A percentile compares a stretch with the other conserved stretches of the same genome.
Conservation (phyloP, 306 rosid genomes). For the Leucaena leucocephala region DNA sequence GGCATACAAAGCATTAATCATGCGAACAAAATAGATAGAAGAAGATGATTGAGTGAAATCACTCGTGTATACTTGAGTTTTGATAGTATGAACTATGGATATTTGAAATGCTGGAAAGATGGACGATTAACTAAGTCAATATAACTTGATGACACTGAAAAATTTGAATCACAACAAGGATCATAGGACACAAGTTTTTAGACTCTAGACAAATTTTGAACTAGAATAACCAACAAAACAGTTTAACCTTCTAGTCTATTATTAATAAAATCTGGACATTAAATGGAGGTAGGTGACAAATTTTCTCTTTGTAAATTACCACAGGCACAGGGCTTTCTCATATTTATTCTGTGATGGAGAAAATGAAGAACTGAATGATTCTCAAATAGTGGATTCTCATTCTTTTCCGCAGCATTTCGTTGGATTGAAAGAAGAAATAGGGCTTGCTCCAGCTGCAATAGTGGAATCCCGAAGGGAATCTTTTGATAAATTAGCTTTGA, state of each 20-base stretch:
- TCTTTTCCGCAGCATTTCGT: conserved; percentile 87
- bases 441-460: conserved; percentile 93
- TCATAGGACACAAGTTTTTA: not conserved
- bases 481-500: conserved; percentile 63
- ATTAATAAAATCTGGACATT: not conserved
- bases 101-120: not conserved
- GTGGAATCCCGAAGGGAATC: conserved; percentile 70
- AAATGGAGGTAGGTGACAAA: not conserved
- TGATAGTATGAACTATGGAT: not conserved
- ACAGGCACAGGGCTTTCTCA: conserved; percentile 91
- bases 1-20: not conserved
- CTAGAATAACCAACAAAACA: not conserved
- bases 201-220: not conserved
- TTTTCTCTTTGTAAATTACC: conserved; percentile 19
- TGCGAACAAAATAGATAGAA: not conserved
- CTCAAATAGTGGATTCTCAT: conserved; percentile 85
- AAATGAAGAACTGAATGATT: conserved; percentile 80
- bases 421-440: conserved; percentile 68
- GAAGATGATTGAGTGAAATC: not conserved
- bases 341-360: conserved; percentile 85
- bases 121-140: not conserved
- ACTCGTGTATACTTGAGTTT: not conserved
- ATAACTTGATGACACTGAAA: not conserved
- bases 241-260: not conserved
- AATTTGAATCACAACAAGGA: no score